Base-by-base conservation (phyloP, 2,329 filamentous ascomycete species). In the Periglandula ipomoeae region DNA sequence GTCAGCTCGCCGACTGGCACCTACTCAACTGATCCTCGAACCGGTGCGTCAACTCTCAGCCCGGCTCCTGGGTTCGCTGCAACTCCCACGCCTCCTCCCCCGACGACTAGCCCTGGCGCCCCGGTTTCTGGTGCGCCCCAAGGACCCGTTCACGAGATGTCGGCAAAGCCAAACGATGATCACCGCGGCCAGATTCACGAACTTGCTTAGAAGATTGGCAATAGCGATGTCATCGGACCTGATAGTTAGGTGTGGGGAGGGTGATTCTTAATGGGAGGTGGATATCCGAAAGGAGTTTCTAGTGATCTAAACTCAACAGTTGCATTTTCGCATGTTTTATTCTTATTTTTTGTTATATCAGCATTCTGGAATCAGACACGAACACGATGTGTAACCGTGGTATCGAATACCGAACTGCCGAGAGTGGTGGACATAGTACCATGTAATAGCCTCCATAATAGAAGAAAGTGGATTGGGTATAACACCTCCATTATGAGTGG, bases 131-230 rank as follows among this genome's bases (percentile, higher is more conserved):
- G 32, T 9, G 44, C 15, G 13, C 32, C 27, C 13, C 22, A 15
- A 15, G 15, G n/a, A 13, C 7, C n/a, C n/a, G 20, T 38, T 38
- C 20, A 46, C 44, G 44, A 46, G 10, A 30, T 46, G 44, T 46
- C 44, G 15, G 44, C 15, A n/a, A 39, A 15, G 20, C 22, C 30
- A 26, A 35, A 24, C 10, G 34, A 30, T 27, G 23, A 46, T 30
- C 34, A 39, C 9, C 45, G 26, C 17, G 45, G 45, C 13, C 23
- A 40, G 11, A 47, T 47, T 9, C 45, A 47, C 37, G 45, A 41
- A 27, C 35, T 47, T 32, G 15, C 17, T 8, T 47, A 40, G 41
- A 22, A 10, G 23, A 38, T 32, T 32, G 19, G n/a, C 35, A 38
- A 3, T 11, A 9, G 35, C 8, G 6, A n/a, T n/a, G n/a, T n/a